Conservation (phyloP, 306 rosid genomes). For the Cercis canadensis region DNA sequence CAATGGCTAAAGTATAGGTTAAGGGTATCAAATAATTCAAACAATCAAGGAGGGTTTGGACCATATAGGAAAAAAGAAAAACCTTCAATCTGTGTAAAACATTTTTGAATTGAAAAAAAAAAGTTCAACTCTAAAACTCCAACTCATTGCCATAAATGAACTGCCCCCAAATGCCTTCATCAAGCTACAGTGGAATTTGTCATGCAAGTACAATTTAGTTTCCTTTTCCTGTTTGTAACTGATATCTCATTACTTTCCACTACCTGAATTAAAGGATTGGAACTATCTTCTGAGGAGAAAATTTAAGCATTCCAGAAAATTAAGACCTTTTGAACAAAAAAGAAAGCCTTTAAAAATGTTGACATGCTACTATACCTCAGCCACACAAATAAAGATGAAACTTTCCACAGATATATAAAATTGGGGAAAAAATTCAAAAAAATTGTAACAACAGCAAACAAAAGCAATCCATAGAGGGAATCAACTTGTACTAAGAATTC, state of each 20-base stretch:
- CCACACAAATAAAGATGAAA: not conserved
- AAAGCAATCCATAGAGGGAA: not conserved
- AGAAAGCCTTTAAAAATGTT: not conserved
- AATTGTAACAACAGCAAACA: too few relatives aligned
- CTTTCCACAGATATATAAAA: not conserved
- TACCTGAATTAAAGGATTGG: not conserved
- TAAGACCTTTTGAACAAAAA: not conserved
- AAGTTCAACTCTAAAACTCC: not conserved
- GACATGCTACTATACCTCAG: not conserved
- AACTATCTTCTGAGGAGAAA: not conserved
- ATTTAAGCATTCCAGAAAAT: not conserved
- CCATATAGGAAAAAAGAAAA: not conserved
- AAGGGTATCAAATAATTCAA: constrained; percentile 2
- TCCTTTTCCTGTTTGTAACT: not conserved
- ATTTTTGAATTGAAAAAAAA: not conserved
- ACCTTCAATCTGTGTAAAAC: not conserved
- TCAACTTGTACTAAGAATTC: not conserved
- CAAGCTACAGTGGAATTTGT: too few relatives aligned
- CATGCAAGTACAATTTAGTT: too few relatives aligned
- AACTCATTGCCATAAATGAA: not conserved
- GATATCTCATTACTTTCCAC: not conserved
- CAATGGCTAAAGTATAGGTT: not conserved
- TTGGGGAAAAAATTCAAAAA: too few relatives aligned
- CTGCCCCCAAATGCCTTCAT: not conserved
- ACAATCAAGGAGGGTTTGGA: not conserved